Evolutionary conservation across 106 monocot genomes (phyloP), one percentile per base, ranked within the genome.

Genomic region (Gastrodia elata): DNA sequence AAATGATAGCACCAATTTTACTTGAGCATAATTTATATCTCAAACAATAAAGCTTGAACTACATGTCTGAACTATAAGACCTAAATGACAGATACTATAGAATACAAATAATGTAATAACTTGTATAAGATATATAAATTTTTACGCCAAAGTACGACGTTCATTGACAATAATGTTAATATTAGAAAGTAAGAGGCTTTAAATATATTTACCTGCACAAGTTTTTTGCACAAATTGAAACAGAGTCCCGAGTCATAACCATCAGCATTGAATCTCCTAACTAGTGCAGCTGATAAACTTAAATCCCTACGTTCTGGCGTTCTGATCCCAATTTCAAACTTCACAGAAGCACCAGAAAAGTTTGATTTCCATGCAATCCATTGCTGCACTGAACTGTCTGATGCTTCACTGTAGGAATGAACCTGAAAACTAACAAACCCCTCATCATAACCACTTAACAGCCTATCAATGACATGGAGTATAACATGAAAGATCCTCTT

Each of bases 161-260:
- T 61, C 61, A 28, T 30, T 61, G 61, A 61, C 61, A 28, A 28
- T 24, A 30, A 32, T 27, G 30, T 28, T 32, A 1, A 52, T 9
- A 30, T 30, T 32, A 3, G 38, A 27, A 74, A 35, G 14, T 15
- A 28, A 15, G 20, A 52, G 18, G 16, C 28, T 48, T 41, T 7
- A 67, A 44, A 39, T 8, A 33, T 52, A 14, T 58, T 33, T 81
- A 84, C 90, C 90, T 87, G 87, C 28, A 84, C 90, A 71, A 90
- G 80, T 39, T 78, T 90, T 75, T 78, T 90, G 82, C 87, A 90
- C 84, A 90, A 78, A 59, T 64, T 79, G 81, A 89, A 89, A 68
- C 79, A 79, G n/a, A 83, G 89, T 18, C 76, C 74, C 73, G 78
- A 76, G 68, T 83, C 86, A 71, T 83, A 42, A 20, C 69, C 81